These are phyloP conservation scores for Monilinia fructicola DNA, from an alignment of 2,329 filamentous ascomycete genomes.

Conservation along the genomic window DNA sequence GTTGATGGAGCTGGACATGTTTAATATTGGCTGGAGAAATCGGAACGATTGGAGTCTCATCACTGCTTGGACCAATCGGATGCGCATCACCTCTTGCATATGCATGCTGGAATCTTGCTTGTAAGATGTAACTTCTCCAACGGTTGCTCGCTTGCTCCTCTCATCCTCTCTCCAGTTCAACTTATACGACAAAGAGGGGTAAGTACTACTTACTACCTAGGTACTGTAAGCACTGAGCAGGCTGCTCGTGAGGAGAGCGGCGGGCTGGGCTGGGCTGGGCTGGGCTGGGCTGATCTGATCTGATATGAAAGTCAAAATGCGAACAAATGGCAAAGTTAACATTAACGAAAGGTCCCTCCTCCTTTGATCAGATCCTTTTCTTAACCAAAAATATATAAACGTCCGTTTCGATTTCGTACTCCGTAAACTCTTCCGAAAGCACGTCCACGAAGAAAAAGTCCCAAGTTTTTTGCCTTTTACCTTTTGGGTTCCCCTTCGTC, in stretches of 20 bases:
- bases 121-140: background rate
- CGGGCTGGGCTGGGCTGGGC: too few relatives aligned
- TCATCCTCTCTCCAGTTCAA: background rate
- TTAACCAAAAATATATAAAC: too few relatives aligned
- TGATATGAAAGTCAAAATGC: background rate
- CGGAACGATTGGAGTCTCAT: background rate
- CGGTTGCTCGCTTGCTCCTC: too few relatives aligned
- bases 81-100: background rate
- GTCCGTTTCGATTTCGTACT: too few relatives aligned
- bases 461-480: too few relatives aligned
- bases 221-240: too few relatives aligned
- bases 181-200: slow-evolving; percentile 9
- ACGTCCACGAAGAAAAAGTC: background rate
- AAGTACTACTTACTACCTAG: too few relatives aligned
- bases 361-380: background rate
- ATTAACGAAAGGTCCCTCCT: background rate
- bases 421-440: too few relatives aligned
- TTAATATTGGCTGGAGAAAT: background rate
- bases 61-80: background rate
- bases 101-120: background rate
- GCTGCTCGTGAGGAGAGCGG: background rate
- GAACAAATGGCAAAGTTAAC: background rate
- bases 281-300: too few relatives aligned
- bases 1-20: background rate
- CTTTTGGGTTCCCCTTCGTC: too few relatives aligned